Evolutionary conservation across 179 eudicot genomes (phyloP).

Genomic region (Carnegiea gigantea): DNA sequence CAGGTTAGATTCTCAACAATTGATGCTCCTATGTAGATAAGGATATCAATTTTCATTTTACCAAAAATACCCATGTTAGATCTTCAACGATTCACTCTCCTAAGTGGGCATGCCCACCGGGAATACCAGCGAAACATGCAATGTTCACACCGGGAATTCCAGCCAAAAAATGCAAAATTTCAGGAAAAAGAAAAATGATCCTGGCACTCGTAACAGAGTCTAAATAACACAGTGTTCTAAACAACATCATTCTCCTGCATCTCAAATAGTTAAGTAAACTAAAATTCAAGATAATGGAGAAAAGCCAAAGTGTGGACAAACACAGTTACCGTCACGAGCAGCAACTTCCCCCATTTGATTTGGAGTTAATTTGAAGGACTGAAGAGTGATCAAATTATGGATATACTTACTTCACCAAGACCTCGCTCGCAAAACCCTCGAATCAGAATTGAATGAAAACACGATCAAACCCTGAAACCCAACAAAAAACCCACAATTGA

Average conservation of each 20-base stretch:
- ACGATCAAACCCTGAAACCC: background rate
- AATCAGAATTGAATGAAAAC: background rate
- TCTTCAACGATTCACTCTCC: no score
- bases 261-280: no score
- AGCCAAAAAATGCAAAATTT: background rate
- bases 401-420: background rate
- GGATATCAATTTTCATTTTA: no score
- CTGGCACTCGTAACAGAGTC: background rate
- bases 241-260: no score
- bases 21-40: no score
- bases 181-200: background rate
- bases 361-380: background rate
- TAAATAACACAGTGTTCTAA: no score
- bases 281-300: background rate
- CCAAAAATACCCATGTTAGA: no score
- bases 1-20: no score
- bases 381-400: background rate
- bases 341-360: slow-evolving; percentile 6
- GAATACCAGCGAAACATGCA: no score
- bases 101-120: no score
- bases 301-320: background rate
- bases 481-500: background rate
- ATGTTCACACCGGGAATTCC: no score
- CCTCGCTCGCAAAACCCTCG: background rate
- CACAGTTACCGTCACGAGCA: background rate